Percentiles rank a stretch among this genome's conserved stretches.
Conservation (phyloP, 2,329 filamentous ascomycete species). For the Bertia moriformis region DNA sequence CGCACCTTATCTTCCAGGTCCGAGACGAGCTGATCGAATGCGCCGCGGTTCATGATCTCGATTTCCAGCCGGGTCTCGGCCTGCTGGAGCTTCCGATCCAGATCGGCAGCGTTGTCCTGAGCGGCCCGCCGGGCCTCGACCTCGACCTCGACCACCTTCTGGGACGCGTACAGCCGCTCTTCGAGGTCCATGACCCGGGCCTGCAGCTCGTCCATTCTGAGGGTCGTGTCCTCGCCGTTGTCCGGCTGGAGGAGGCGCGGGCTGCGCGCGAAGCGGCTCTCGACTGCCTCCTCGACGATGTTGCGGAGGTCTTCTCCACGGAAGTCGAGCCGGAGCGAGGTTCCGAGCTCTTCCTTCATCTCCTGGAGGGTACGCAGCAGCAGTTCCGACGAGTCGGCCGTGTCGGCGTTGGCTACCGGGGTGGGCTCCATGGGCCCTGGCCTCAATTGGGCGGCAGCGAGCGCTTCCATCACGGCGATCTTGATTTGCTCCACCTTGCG, state of each 20-base stretch:
- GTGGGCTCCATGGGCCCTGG: constrained; percentile 14
- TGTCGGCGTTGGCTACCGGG: constrained; percentile 10
- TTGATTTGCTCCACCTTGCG: constrained; percentile 73
- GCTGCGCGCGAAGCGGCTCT: constrained; percentile 36
- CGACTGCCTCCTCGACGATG: constrained; percentile 48
- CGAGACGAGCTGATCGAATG: constrained; percentile 43
- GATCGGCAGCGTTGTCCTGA: constrained; percentile 36
- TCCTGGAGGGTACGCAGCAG: constrained; percentile 55
- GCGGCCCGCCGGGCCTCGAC: constrained; percentile 29
- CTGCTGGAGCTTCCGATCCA: constrained; percentile 36
- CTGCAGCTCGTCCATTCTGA: constrained; percentile 43
- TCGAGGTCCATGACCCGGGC: constrained; percentile 45
- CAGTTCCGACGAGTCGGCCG: constrained; percentile 22
- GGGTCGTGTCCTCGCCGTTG: constrained; percentile 32
- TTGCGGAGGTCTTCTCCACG: constrained; percentile 38
- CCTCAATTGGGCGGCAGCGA: constrained; percentile 42
- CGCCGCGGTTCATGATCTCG: constrained; percentile 44
- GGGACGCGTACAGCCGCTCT: constrained; percentile 27
- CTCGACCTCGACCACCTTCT: constrained; percentile 32
- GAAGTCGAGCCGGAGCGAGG: constrained; percentile 27
- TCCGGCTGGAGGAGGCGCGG: constrained; percentile 30
- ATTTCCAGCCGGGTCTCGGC: constrained; percentile 44
- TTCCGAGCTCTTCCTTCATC: constrained; percentile 37
- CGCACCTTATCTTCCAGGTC: constrained; percentile 58
- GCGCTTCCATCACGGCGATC: constrained; percentile 56